phyloP scores from a whole-genome alignment of 108 stramenopile genomes.

The Stephanodiscus triporus region DNA sequence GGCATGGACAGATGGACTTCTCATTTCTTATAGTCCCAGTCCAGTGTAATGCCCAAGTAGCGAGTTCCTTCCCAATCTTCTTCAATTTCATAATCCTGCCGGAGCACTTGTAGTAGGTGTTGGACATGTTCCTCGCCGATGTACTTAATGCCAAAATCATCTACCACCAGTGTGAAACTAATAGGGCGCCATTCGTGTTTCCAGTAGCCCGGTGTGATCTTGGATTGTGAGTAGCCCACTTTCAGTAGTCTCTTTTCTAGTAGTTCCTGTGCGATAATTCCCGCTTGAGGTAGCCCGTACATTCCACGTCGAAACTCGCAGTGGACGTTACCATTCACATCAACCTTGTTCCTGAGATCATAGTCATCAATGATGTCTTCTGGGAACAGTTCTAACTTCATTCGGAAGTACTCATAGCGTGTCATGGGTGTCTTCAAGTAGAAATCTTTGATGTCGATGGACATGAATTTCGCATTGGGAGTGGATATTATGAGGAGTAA shows the following conservation, averaged over 20 bases:
- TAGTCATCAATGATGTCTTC: too few species aligned
- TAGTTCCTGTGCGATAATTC: slow-evolving; percentile 43
- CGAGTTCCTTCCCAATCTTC: slow-evolving; percentile 30
- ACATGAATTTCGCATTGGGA: slow-evolving; percentile 25
- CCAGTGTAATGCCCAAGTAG: slow-evolving; percentile 45
- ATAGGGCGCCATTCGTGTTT: slow-evolving; percentile 19
- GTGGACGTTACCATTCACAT: too few species aligned
- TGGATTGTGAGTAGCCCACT: slow-evolving; percentile 18
- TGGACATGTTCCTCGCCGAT: slow-evolving; percentile 18
- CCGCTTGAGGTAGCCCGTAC: too few species aligned
- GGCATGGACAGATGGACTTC: slow-evolving; percentile 55
- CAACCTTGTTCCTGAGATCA: too few species aligned
- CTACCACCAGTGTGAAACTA: slow-evolving; percentile 49
- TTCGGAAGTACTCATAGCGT: too few species aligned
- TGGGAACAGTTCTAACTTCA: too few species aligned
- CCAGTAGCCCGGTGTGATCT: slow-evolving; percentile 37
- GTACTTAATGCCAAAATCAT: slow-evolving; percentile 49
- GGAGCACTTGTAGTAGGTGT: slow-evolving; percentile 34
- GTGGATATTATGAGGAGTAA: slow-evolving; percentile 30
- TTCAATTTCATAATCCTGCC: slow-evolving; percentile 24
- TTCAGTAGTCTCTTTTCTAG: not conserved
- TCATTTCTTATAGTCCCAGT: slow-evolving; percentile 48
- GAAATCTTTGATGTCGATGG: slow-evolving; percentile 48
- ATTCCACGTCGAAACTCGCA: too few species aligned
- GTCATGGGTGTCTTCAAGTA: slow-evolving; percentile 49